Conservation (phyloP, 192 early-diverging fungal genomes). For the Paraglomus occultum region DNA sequence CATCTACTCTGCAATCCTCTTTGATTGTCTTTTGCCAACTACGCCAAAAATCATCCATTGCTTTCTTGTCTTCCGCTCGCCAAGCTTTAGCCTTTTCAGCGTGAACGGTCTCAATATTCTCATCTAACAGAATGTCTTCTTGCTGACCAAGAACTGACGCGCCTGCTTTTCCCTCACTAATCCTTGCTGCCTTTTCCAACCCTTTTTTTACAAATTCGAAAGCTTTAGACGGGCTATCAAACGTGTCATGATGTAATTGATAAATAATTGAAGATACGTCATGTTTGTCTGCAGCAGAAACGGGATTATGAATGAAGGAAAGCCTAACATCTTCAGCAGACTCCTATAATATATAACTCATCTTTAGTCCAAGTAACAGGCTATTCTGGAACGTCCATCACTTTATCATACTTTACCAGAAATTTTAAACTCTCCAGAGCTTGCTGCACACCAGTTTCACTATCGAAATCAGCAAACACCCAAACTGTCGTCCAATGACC, state of each 20-base stretch:
- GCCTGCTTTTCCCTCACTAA: not conserved
- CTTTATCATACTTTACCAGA: conserved; percentile 31
- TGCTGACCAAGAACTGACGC: not conserved
- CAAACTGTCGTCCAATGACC: conserved; percentile 37
- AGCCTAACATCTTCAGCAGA: conserved; percentile 39
- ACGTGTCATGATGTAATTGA: conserved; percentile 2
- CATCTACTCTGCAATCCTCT: conserved; percentile 23
- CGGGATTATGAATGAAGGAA: conserved; percentile 54
- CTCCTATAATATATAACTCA: conserved; percentile 28
- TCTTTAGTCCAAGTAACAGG: not conserved
- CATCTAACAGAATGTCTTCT: not conserved
- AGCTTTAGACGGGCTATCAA: not conserved
- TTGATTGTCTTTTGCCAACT: conserved; percentile 21
- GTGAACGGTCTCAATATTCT: not conserved
- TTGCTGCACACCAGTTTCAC: conserved; percentile 46
- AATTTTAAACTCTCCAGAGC: conserved; percentile 50
- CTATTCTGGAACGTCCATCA: not conserved
- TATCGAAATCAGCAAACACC: conserved; percentile 58
- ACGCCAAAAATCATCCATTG: conserved; percentile 7
- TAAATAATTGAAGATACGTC: conserved; percentile 10
- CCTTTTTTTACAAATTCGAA: not conserved
- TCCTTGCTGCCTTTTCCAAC: not conserved
- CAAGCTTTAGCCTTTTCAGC: not conserved
- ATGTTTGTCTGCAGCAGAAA: not conserved
- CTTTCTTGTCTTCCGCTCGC: conserved; percentile 5